Evolutionary conservation across 1,139 yeast genomes (phyloP).

Genomic region (Yamadazyma membranifaciens): DNA sequence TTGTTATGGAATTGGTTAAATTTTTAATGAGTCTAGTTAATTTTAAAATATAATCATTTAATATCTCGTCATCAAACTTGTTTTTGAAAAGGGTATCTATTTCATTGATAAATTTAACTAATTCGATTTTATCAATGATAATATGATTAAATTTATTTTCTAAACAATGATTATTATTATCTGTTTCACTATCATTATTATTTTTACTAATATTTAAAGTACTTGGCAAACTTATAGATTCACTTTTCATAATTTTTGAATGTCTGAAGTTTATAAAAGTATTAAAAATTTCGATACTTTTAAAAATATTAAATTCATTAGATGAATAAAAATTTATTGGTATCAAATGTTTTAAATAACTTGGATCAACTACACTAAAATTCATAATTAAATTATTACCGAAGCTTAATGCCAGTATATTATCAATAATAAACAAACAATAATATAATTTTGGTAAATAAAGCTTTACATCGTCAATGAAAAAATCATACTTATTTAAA

Average conservation of each 20-base stretch:
- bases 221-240: too few species aligned
- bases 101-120: slow-evolving; percentile 18
- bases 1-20: slow-evolving; percentile 36
- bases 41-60: slow-evolving; percentile 49
- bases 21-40: slow-evolving; percentile 44
- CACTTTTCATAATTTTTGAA: slow-evolving; percentile 1
- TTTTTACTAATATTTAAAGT: slow-evolving; percentile 4
- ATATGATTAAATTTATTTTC: slow-evolving; percentile 11
- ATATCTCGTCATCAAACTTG: slow-evolving; percentile 40
- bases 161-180: slow-evolving; percentile 5
- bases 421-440: slow-evolving; percentile 51
- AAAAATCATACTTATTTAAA: slow-evolving; percentile 13
- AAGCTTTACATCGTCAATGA: slow-evolving; percentile 37
- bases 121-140: slow-evolving; percentile 21
- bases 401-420: slow-evolving; percentile 53
- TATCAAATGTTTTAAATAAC: slow-evolving; percentile 16
- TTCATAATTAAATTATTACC: slow-evolving; percentile 49
- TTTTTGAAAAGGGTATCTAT: slow-evolving; percentile 16
- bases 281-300: slow-evolving; percentile 16
- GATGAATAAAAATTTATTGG: slow-evolving; percentile 13
- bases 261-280: slow-evolving; percentile 17
- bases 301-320: slow-evolving; percentile 15
- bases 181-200: slow-evolving; percentile 4
- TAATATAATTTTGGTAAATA: slow-evolving; percentile 51
- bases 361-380: slow-evolving; percentile 4